Evolutionary conservation across 164 flowering plant genomes (phyloP).

Genomic region (Platanus orientalis): DNA sequence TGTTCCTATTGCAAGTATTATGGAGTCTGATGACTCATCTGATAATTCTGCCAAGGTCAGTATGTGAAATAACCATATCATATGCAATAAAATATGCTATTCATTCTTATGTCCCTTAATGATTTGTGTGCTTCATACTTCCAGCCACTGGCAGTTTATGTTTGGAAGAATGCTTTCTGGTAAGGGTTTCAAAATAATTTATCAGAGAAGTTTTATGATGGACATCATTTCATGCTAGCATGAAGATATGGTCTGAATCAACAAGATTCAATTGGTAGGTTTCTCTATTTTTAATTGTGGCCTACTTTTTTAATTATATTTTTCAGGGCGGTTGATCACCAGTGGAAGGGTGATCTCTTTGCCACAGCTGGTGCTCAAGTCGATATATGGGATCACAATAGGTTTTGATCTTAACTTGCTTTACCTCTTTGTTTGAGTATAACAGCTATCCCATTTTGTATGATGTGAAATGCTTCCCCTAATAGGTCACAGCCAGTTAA

Average conservation of each 20-base stretch:
- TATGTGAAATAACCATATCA: background rate
- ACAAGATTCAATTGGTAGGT: too few species aligned
- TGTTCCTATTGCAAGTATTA: slow-evolving; percentile 48
- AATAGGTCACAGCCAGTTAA: slow-evolving; percentile 82
- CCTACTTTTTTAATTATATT: background rate
- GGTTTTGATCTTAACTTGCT: slow-evolving; percentile 34
- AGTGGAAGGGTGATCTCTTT: slow-evolving; percentile 75
- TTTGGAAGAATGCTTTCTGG: slow-evolving; percentile 83
- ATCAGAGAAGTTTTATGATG: background rate
- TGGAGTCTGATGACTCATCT: slow-evolving; percentile 37
- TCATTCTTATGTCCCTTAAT: slow-evolving; percentile 4
- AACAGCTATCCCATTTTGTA: background rate
- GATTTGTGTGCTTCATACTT: slow-evolving; percentile 10
- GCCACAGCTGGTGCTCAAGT: slow-evolving; percentile 96
- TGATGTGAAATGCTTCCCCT: slow-evolving; percentile 7
- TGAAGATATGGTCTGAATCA: background rate
- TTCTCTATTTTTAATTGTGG: background rate
- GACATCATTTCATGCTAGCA: background rate
- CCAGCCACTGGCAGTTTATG: slow-evolving; percentile 73
- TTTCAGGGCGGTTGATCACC: slow-evolving; percentile 87
- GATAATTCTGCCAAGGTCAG: slow-evolving; percentile 48
- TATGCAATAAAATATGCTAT: too few species aligned
- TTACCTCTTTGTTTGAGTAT: background rate
- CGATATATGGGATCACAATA: slow-evolving; percentile 94
- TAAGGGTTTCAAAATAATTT: slow-evolving; percentile 22